These are phyloP conservation scores for Penicillium nucicola DNA, from an alignment of 495 filamentous ascomycete genomes.

Conservation along the genomic window DNA sequence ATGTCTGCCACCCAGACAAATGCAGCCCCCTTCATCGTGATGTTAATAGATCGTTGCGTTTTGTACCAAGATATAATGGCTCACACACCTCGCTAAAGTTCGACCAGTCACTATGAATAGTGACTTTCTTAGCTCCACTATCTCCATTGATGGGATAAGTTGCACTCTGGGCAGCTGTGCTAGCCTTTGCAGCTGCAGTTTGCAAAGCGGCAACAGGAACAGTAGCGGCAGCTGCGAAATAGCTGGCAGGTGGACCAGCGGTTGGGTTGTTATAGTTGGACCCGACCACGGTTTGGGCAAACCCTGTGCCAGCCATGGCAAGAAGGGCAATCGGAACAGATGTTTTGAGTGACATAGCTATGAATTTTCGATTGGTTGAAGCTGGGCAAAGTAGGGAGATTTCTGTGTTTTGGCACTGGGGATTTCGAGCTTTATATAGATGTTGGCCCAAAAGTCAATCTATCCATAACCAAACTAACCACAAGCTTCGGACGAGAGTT, in stretches of 20 bases:
- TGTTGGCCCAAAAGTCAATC: no score
- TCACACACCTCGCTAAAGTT: slow-evolving; percentile 18
- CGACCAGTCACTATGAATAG: slow-evolving; percentile 35
- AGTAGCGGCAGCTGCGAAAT: slow-evolving; percentile 24
- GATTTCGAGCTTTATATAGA: background rate
- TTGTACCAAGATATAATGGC: background rate
- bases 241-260: slow-evolving; percentile 26
- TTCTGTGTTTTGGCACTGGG: background rate
- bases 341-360: slow-evolving; percentile 1
- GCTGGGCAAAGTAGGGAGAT: background rate
- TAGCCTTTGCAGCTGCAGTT: slow-evolving; percentile 24
- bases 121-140: slow-evolving; percentile 14
- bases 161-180: slow-evolving; percentile 17
- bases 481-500: no score
- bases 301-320: slow-evolving; percentile 3
- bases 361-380: background rate
- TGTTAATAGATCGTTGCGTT: background rate
- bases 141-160: slow-evolving; percentile 24
- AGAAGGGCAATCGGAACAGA: slow-evolving; percentile 6
- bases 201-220: slow-evolving; percentile 25
- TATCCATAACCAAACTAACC: no score
- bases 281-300: slow-evolving; percentile 23
- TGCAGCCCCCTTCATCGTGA: slow-evolving; percentile 29
- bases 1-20: slow-evolving; percentile 36
- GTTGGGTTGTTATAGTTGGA: slow-evolving; percentile 23